These are phyloP conservation scores for Calamus simplicifolius DNA, from an alignment of 176 grass and related monocot genomes.

Conservation along the genomic window DNA sequence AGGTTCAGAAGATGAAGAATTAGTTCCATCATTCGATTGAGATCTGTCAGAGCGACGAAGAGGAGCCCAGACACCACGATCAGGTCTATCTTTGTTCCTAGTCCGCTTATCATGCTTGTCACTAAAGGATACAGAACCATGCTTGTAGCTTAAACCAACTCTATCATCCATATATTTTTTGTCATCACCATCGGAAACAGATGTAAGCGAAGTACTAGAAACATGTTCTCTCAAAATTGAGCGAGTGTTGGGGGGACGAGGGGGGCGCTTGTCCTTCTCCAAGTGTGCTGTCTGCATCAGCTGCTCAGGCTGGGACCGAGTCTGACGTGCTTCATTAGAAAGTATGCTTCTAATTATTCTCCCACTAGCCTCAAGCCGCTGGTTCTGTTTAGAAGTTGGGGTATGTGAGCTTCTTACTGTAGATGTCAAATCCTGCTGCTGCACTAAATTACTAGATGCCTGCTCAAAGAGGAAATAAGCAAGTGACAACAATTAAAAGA, in stretches of 20 bases:
- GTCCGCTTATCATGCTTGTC: conserved; percentile 69
- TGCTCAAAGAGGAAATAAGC: conserved; percentile 15
- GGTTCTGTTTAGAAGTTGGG: conserved; percentile 49
- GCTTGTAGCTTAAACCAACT: conserved; percentile 24
- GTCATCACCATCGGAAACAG: conserved; percentile 54
- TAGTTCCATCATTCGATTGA: conserved; percentile 25
- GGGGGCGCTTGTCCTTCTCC: conserved; percentile 58
- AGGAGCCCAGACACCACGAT: conserved; percentile 76
- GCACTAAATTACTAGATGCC: conserved; percentile 40
- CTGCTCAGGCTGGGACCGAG: conserved; percentile 42
- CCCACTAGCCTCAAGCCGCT: conserved; percentile 41
- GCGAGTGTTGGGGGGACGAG: conserved; percentile 38
- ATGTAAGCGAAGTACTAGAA: not conserved
- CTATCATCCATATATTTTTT: conserved; percentile 60
- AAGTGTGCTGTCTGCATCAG: conserved; percentile 29
- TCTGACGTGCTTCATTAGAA: conserved; percentile 41
- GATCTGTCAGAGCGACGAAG: conserved; percentile 60
- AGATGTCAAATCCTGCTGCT: conserved; percentile 25
- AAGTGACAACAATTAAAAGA: not conserved
- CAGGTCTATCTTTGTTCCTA: conserved; percentile 85
- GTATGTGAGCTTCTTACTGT: conserved; percentile 31
- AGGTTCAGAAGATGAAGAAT: conserved; percentile 36
- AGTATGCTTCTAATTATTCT: conserved; percentile 70
- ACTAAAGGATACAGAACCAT: conserved; percentile 28
- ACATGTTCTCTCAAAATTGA: conserved; percentile 38